Evolutionary conservation across 192 early-diverging fungal species (phyloP).

Genomic region (Radiomyces spectabilis): DNA sequence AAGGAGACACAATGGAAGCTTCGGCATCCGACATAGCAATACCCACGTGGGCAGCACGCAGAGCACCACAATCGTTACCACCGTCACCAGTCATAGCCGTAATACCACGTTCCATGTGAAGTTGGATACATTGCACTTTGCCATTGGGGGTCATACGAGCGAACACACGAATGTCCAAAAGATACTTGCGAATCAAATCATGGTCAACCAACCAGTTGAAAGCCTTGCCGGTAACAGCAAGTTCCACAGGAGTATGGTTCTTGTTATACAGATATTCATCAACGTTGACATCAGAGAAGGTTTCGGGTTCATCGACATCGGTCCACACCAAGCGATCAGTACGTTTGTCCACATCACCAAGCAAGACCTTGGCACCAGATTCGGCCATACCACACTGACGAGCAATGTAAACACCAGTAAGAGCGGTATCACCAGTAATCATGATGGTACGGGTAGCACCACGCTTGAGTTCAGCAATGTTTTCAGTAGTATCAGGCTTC

Average conservation of each 20-base stretch:
- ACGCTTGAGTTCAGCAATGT: slow-evolving; percentile 58
- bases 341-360: slow-evolving; percentile 44
- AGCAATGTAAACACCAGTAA: slow-evolving; percentile 73
- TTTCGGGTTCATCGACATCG: slow-evolving; percentile 48
- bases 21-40: slow-evolving; percentile 75
- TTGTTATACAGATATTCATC: slow-evolving; percentile 20
- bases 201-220: slow-evolving; percentile 44
- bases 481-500: slow-evolving; percentile 62
- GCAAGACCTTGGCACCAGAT: slow-evolving; percentile 23
- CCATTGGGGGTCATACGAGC: slow-evolving; percentile 74
- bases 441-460: slow-evolving; percentile 71
- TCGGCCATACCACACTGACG: slow-evolving; percentile 44
- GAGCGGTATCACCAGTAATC: slow-evolving; percentile 77
- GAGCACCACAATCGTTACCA: slow-evolving; percentile 79
- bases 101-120: slow-evolving; percentile 68
- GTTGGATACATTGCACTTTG: slow-evolving; percentile 67
- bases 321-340: slow-evolving; percentile 41
- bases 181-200: slow-evolving; percentile 36
- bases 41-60: slow-evolving; percentile 75
- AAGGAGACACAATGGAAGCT: slow-evolving; percentile 77
- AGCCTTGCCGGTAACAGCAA: slow-evolving; percentile 67
- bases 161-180: slow-evolving; percentile 68
- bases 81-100: slow-evolving; percentile 85
- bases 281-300: slow-evolving; percentile 26
- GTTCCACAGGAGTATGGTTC: slow-evolving; percentile 40